Conservation (phyloP, 2,329 filamentous ascomycete genomes). For the Aspergillus costaricaensis region DNA sequence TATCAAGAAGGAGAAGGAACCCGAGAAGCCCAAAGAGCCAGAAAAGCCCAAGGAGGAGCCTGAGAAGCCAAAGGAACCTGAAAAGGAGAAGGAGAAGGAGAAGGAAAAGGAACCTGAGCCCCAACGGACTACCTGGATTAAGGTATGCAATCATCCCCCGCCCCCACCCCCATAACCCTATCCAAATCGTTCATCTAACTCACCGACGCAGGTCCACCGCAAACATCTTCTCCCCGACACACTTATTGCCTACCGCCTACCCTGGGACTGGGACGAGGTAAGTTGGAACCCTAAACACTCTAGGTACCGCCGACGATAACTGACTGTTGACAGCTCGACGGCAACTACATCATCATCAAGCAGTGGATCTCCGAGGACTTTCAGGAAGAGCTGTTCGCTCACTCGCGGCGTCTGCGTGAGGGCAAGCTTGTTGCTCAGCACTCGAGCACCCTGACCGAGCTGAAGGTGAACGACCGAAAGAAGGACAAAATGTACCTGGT, state of each 20-base stretch:
- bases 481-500: slow-evolving; percentile 51
- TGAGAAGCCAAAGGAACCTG: slow-evolving; percentile 39
- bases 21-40: slow-evolving; percentile 23
- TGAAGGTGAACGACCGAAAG: slow-evolving; percentile 45
- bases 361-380: slow-evolving; percentile 71
- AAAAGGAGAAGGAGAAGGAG: slow-evolving; percentile 36
- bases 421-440: slow-evolving; percentile 43
- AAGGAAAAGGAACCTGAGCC: slow-evolving; percentile 24
- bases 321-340: slow-evolving; percentile 49
- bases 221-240: slow-evolving; percentile 50
- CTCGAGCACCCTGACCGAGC: slow-evolving; percentile 41
- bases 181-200: slow-evolving; percentile 14
- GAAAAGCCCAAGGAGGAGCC: slow-evolving; percentile 32
- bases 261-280: slow-evolving; percentile 53
- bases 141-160: slow-evolving; percentile 33
- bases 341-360: slow-evolving; percentile 72
- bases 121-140: slow-evolving; percentile 44
- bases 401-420: slow-evolving; percentile 67
- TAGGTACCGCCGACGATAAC: neutral
- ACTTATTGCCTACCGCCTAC: slow-evolving; percentile 46
- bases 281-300: slow-evolving; percentile 19
- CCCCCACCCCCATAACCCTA: too few species aligned
- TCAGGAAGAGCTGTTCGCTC: slow-evolving; percentile 71
- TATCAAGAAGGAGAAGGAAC: slow-evolving; percentile 39
- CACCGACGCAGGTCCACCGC: slow-evolving; percentile 42